Percentiles rank a stretch among this genome's conserved stretches.
Conservation (phyloP, 805 yeast genomes). For the Kluyveromyces starmeri region DNA sequence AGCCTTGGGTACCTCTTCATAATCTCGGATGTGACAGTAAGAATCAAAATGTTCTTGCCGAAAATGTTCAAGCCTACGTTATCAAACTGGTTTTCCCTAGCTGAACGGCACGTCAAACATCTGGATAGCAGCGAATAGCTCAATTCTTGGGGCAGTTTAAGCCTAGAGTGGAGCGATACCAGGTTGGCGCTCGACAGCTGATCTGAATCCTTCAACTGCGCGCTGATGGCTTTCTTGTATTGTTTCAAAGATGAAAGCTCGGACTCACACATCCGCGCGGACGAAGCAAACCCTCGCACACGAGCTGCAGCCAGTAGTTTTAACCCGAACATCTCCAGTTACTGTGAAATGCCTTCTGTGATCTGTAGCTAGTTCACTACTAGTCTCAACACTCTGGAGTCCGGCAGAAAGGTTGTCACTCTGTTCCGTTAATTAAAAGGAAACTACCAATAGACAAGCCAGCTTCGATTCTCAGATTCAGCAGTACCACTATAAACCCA, state of each 20-base stretch:
- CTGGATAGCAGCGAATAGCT: conserved; percentile 66
- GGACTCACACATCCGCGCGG: background rate
- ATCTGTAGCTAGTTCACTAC: too few relatives aligned
- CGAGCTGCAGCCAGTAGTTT: background rate
- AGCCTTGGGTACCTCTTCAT: conserved; percentile 78
- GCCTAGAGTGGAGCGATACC: conserved; percentile 68
- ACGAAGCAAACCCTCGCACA: conserved; percentile 3
- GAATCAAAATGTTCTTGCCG: conserved; percentile 70
- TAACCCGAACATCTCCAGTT: background rate
- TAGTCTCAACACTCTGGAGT: too few relatives aligned
- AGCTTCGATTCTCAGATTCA: too few relatives aligned
- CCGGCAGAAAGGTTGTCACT: too few relatives aligned
- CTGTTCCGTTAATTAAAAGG: too few relatives aligned
- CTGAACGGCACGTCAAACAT: conserved; percentile 55
- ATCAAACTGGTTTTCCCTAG: conserved; percentile 39
- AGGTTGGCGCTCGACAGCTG: conserved; percentile 55
- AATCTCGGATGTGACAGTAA: conserved; percentile 66
- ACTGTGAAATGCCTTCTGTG: too few relatives aligned
- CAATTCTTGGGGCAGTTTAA: conserved; percentile 50
- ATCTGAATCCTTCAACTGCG: conserved; percentile 40
- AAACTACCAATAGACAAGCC: too few relatives aligned
- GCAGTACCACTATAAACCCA: too few relatives aligned
- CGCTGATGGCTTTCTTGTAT: conserved; percentile 14
- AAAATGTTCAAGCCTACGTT: conserved; percentile 74
- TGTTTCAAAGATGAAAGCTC: conserved; percentile 3